phyloP scores from a whole-genome alignment of 2,329 filamentous ascomycete species.

The Fusarium verrucosum region DNA sequence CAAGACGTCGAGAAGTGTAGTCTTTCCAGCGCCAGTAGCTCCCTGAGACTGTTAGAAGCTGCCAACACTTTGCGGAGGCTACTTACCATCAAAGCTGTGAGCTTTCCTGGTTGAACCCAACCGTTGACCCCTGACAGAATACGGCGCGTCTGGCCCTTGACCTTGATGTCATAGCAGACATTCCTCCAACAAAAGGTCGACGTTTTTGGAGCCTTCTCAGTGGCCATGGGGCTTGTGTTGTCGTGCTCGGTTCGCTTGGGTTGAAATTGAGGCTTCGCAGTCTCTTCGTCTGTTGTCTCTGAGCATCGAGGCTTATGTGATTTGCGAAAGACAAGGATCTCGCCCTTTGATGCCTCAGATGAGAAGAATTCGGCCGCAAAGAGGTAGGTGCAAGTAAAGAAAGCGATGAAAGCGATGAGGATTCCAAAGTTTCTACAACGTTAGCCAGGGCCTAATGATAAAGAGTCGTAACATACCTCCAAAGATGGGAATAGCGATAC shows the following conservation, averaged over 20 bases:
- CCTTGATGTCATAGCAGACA: conserved; percentile 76
- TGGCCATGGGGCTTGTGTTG: fast-evolving
- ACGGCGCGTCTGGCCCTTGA: conserved; percentile 67
- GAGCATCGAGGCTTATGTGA: conserved; percentile 53
- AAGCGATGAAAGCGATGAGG: conserved; percentile 23
- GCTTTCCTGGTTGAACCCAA: conserved; percentile 76
- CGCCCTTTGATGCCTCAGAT: conserved; percentile 23
- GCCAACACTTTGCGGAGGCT: conserved; percentile 57
- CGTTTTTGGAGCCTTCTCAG: background rate
- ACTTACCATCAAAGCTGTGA: conserved; percentile 73
- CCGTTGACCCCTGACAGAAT: conserved; percentile 75
- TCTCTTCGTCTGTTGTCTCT: background rate
- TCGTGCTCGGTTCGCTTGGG: background rate
- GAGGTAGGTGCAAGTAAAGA: conserved; percentile 27
- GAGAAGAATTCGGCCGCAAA: conserved; percentile 14
- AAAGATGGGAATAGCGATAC: conserved; percentile 66
- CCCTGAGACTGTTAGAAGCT: conserved; percentile 5
- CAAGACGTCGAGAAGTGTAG: conserved; percentile 82
- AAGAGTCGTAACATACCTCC: conserved; percentile 48
- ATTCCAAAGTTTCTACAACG: conserved; percentile 35
- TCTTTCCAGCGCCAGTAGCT: conserved; percentile 87
- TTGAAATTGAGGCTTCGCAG: background rate
- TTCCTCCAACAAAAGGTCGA: conserved; percentile 73
- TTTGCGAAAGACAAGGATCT: conserved; percentile 56
- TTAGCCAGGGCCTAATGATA: background rate